These are phyloP conservation scores for Sugiyamaella chiloensis DNA, from an alignment of 805 yeast genomes.

Conservation along the genomic window DNA sequence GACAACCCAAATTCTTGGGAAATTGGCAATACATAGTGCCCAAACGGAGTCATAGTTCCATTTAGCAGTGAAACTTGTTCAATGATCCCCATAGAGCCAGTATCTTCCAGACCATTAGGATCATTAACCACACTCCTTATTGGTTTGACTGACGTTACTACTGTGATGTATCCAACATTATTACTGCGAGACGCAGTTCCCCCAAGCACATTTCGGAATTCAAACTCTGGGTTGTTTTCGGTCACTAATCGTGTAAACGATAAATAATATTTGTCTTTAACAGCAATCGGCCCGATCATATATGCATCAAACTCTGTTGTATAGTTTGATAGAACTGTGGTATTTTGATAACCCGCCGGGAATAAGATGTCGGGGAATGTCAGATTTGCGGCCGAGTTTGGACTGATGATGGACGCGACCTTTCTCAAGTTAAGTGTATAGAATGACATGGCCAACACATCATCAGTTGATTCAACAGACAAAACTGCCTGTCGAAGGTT, in stretches of 20 bases:
- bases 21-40: constrained; percentile 19
- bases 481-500: constrained; percentile 18
- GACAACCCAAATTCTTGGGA: no score
- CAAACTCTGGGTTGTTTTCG: constrained; percentile 22
- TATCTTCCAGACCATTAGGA: constrained; percentile 24
- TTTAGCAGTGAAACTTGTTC: constrained; percentile 3
- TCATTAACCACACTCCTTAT: constrained; percentile 40
- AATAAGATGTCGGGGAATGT: constrained; percentile 15
- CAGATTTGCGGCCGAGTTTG: constrained; percentile 2
- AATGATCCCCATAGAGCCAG: constrained; percentile 20
- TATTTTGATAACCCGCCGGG: constrained; percentile 14
- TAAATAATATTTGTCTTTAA: constrained; percentile 14
- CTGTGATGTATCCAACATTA: constrained; percentile 59
- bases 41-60: background rate
- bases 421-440: constrained; percentile 14
- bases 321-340: constrained; percentile 1
- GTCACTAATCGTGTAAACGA: constrained; percentile 22
- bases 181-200: constrained; percentile 12
- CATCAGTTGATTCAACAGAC: constrained; percentile 24
- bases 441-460: constrained; percentile 22
- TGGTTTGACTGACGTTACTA: constrained; percentile 49
- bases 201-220: constrained; percentile 10
- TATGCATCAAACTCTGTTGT: constrained; percentile 14
- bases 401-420: constrained; percentile 7
- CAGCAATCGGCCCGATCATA: constrained; percentile 21